A percentile compares a stretch with the other conserved stretches of the same genome.
Conservation (phyloP, 1,284 basidiomycete genomes). For the Ceratorhiza oryzae-sativae region DNA sequence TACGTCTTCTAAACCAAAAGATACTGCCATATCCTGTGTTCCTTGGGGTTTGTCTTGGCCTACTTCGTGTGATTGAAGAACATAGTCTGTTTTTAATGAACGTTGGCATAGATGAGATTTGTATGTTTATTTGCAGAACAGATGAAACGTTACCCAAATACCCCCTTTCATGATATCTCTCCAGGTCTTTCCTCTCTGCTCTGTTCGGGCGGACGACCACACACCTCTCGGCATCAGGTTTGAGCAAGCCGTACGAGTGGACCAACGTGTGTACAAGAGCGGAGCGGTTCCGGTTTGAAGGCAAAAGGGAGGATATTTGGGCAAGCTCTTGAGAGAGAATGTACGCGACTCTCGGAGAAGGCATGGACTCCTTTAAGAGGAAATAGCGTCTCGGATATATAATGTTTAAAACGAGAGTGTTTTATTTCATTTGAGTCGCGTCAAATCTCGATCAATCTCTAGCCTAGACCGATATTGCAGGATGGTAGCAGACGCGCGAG, state of each 20-base stretch:
- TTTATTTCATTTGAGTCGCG: no score
- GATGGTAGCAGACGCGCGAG: no score
- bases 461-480: no score
- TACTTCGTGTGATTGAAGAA: conserved; percentile 60
- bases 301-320: conserved; percentile 73
- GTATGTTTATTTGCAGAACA: background rate
- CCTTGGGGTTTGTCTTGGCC: conserved; percentile 43
- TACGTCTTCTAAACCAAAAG: conserved; percentile 75
- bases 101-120: background rate
- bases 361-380: background rate
- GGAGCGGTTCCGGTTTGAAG: conserved; percentile 84
- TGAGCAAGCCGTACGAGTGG: conserved; percentile 64
- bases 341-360: conserved; percentile 46
- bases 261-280: conserved; percentile 78
- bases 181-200: conserved; percentile 55
- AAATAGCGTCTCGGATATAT: background rate
- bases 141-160: conserved; percentile 54
- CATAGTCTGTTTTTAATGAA: conserved; percentile 17
- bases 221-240: conserved; percentile 49
- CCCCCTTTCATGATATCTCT: conserved; percentile 52
- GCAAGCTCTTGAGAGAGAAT: conserved; percentile 24
- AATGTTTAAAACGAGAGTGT: no score
- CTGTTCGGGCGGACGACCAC: conserved; percentile 60
- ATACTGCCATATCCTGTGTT: conserved; percentile 44
- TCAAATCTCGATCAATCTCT: no score